Conservation (phyloP, 208 protist species). For the Strigomonas galati region DNA sequence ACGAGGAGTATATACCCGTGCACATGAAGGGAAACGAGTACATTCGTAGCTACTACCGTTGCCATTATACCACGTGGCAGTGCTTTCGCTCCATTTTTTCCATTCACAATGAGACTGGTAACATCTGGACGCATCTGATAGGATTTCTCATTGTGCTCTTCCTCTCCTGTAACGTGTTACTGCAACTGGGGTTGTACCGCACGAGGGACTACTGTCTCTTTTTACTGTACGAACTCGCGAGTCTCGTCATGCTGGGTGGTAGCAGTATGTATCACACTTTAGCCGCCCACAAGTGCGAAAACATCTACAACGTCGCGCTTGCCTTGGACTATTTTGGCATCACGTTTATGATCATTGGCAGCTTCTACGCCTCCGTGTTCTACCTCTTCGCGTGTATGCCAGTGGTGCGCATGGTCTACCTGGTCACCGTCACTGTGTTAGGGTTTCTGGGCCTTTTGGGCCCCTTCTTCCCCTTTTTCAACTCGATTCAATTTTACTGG, state of each 20-base stretch:
- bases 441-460: constrained; percentile 38
- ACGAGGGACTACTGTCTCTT: constrained; percentile 23
- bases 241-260: constrained; percentile 34
- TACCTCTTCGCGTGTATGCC: constrained; percentile 47
- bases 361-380: constrained; percentile 53
- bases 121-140: constrained; percentile 63
- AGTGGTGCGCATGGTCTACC: constrained; percentile 30
- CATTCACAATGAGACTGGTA: constrained; percentile 62
- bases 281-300: constrained; percentile 23
- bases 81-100: constrained; percentile 36
- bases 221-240: constrained; percentile 28
- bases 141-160: constrained; percentile 30
- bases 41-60: constrained; percentile 38
- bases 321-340: constrained; percentile 59
- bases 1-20: constrained; percentile 18
- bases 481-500: constrained; percentile 20
- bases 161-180: constrained; percentile 20
- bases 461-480: constrained; percentile 36
- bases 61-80: constrained; percentile 33
- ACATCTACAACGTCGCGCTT: constrained; percentile 29
- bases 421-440: constrained; percentile 32
- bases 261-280: constrained; percentile 42
- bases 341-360: constrained; percentile 46
- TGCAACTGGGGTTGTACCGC: constrained; percentile 9
- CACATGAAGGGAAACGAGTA: constrained; percentile 29